Conservation (phyloP, 2,329 filamentous ascomycete genomes). For the Fusarium stilboides region DNA sequence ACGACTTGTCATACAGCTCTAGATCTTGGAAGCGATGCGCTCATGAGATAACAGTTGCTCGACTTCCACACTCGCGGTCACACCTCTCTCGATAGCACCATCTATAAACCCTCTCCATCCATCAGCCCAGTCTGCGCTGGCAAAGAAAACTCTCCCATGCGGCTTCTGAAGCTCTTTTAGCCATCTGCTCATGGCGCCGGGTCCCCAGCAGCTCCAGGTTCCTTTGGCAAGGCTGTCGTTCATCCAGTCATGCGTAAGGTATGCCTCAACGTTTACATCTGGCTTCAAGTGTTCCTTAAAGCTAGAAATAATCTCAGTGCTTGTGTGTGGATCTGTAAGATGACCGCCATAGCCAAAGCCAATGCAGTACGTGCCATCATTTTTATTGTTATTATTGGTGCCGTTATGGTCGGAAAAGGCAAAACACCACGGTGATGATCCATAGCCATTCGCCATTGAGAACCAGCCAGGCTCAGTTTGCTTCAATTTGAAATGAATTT, state of each 20-base stretch:
- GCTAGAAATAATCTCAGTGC: background rate
- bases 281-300: slow-evolving; percentile 30
- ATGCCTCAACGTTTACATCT: slow-evolving; percentile 24
- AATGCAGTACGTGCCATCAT: slow-evolving; percentile 36
- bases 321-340: slow-evolving; percentile 7
- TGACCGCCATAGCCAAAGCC: slow-evolving; percentile 32
- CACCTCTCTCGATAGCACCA: slow-evolving; percentile 43
- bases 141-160: slow-evolving; percentile 37
- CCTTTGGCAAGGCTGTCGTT: slow-evolving; percentile 34
- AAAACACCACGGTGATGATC: slow-evolving; percentile 24
- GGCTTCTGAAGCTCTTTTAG: slow-evolving; percentile 32
- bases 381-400: fast-evolving
- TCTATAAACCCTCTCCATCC: slow-evolving; percentile 48
- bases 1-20: background rate
- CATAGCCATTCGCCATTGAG: slow-evolving; percentile 22
- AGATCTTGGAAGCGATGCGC: background rate
- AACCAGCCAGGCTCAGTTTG: slow-evolving; percentile 20
- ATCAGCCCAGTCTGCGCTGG: slow-evolving; percentile 43
- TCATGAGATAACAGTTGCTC: background rate
- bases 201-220: slow-evolving; percentile 41
- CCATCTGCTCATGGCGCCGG: slow-evolving; percentile 15
- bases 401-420: slow-evolving; percentile 43
- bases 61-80: slow-evolving; percentile 2
- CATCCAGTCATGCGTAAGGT: slow-evolving; percentile 44
- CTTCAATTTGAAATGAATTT: slow-evolving; percentile 32